Percentiles rank a stretch among this genome's conserved stretches.
phyloP scores from a whole-genome alignment of 768 basidiomycete genomes.

The Naganishia randhawae region DNA sequence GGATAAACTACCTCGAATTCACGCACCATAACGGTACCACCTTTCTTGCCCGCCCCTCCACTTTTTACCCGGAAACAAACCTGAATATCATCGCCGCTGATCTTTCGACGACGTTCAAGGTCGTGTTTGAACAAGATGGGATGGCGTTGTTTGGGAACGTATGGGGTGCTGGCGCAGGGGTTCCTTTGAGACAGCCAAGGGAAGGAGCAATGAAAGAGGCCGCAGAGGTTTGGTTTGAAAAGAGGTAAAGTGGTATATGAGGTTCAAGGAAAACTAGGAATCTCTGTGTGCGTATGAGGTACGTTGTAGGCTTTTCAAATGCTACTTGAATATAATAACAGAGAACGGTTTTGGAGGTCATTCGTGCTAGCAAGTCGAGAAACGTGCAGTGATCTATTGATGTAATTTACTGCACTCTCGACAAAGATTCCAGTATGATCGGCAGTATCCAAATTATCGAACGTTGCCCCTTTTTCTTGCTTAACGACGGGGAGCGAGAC shows the following conservation, averaged over 20 bases:
- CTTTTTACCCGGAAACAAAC: not conserved
- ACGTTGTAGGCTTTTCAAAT: not conserved
- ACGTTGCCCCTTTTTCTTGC: no score
- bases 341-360: no score
- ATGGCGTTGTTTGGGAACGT: conserved; percentile 6
- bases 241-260: no score
- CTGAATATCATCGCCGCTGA: not conserved
- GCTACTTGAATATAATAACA: no score
- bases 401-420: no score
- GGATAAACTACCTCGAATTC: conserved; percentile 19
- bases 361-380: no score
- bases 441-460: no score
- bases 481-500: no score
- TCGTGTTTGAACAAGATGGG: conserved; percentile 14
- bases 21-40: conserved; percentile 10
- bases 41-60: conserved; percentile 9
- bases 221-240: conserved; percentile 9
- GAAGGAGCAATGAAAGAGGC: not conserved
- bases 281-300: not conserved
- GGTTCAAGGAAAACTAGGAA: no score
- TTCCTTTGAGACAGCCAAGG: not conserved
- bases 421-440: no score
- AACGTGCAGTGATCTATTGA: no score
- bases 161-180: conserved; percentile 7
- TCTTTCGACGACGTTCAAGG: not conserved